Evolutionary conservation across 805 yeast species (phyloP).

Genomic region (Peterozyma toletana): DNA sequence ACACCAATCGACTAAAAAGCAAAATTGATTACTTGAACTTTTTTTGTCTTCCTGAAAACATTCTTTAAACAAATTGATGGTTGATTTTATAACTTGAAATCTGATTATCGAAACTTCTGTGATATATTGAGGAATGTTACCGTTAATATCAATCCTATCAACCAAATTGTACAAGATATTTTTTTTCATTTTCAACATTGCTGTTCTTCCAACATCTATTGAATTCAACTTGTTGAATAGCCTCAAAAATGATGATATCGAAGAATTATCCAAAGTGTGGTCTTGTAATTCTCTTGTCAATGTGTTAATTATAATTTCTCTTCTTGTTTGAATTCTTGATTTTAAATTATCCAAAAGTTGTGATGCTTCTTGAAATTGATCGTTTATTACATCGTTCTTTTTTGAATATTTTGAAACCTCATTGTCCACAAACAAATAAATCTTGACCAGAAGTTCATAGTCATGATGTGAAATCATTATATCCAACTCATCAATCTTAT

Average conservation of each 20-base stretch:
- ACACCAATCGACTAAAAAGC: slow-evolving; percentile 72
- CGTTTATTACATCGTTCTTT: slow-evolving; percentile 8
- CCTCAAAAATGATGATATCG: slow-evolving; percentile 17
- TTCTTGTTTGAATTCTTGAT: slow-evolving; percentile 10
- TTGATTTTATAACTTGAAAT: slow-evolving; percentile 52
- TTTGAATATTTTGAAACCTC: slow-evolving; percentile 13
- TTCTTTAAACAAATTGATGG: slow-evolving; percentile 45
- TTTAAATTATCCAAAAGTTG: slow-evolving; percentile 15
- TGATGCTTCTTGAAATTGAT: slow-evolving; percentile 27
- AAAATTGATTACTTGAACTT: slow-evolving; percentile 15
- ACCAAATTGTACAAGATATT: slow-evolving; percentile 38
- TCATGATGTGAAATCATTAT: slow-evolving; percentile 55
- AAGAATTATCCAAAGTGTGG: neutral
- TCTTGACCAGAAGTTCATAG: slow-evolving; percentile 34
- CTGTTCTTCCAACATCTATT: slow-evolving; percentile 39
- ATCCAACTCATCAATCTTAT: slow-evolving; percentile 62
- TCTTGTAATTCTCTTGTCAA: slow-evolving; percentile 1
- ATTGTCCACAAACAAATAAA: slow-evolving; percentile 11
- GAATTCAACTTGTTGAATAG: slow-evolving; percentile 30
- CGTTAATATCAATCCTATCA: slow-evolving; percentile 44
- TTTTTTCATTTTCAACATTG: slow-evolving; percentile 41
- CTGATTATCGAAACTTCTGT: slow-evolving; percentile 56
- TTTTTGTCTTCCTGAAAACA: slow-evolving; percentile 35
- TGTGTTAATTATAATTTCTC: slow-evolving; percentile 4
- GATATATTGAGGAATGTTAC: slow-evolving; percentile 46